Conservation (phyloP, 139 green algal genomes). For the Haematococcus lacustris region DNA sequence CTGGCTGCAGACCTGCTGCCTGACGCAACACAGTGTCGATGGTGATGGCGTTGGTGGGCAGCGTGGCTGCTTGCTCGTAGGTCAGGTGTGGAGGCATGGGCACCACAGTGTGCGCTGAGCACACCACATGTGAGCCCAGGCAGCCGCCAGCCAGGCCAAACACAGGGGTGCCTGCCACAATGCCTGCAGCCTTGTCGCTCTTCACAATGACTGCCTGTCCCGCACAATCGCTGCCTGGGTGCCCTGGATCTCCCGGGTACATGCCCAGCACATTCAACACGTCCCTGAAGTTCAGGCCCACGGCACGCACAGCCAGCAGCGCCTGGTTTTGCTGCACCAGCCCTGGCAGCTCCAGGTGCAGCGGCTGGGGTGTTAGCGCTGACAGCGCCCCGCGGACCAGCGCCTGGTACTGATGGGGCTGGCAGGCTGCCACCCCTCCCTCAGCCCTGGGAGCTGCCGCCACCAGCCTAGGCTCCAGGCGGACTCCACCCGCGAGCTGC, state of each 20-base stretch:
- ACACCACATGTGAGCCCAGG: conserved; percentile 57
- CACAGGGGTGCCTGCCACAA: conserved; percentile 57
- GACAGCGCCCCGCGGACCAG: not conserved
- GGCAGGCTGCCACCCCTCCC: no score
- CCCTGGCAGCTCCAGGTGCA: not conserved
- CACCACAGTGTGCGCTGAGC: conserved; percentile 31
- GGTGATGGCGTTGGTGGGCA: conserved; percentile 70
- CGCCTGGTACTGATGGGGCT: not conserved
- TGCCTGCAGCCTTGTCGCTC: not conserved
- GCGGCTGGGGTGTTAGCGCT: not conserved
- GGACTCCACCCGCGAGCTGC: no score
- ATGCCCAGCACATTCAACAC: conserved; percentile 60
- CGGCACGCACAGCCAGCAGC: conserved; percentile 54
- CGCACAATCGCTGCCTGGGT: conserved; percentile 65
- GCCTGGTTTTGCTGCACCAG: not conserved
- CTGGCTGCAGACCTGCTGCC: conserved; percentile 25
- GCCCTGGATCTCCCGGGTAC: conserved; percentile 83
- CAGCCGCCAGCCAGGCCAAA: conserved; percentile 67
- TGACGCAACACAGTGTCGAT: conserved; percentile 30
- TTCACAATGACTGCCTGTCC: conserved; percentile 55
- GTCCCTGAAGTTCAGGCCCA: conserved; percentile 85
- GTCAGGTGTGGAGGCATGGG: conserved; percentile 47
- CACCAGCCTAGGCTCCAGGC: no score
- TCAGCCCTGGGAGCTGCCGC: no score
- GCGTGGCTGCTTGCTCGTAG: conserved; percentile 61